These are phyloP conservation scores for Xerocomellus chrysenteron DNA, from an alignment of 768 basidiomycete species.

Conservation along the genomic window DNA sequence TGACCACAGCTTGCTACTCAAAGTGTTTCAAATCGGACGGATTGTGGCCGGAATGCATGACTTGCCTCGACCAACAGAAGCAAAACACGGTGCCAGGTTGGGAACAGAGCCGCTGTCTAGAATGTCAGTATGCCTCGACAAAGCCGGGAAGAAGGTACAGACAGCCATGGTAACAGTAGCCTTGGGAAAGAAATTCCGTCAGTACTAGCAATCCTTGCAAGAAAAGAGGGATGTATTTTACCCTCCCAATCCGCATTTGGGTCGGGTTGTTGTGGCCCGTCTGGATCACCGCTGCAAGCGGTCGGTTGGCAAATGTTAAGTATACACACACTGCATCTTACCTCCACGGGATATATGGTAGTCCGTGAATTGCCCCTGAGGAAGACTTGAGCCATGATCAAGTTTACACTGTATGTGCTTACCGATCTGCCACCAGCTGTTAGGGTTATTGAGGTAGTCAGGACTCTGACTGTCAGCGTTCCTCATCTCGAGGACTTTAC, in stretches of 20 bases:
- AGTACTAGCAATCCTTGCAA: neutral
- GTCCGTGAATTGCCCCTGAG: constrained; percentile 17
- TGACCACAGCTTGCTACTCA: constrained; percentile 18
- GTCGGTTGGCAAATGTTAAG: neutral
- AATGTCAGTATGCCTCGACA: neutral
- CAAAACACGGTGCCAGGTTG: constrained; percentile 21
- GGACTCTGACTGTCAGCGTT: neutral
- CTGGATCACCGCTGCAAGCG: constrained; percentile 17
- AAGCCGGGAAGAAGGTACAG: neutral
- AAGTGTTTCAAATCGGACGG: no score
- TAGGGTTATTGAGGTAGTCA: constrained; percentile 14
- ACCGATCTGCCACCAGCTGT: constrained; percentile 24
- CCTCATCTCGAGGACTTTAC: constrained; percentile 2
- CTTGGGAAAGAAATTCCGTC: constrained; percentile 4
- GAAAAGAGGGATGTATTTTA: neutral
- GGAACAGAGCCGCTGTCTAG: constrained; percentile 20
- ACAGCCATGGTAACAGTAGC: constrained; percentile 23
- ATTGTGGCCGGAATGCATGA: neutral
- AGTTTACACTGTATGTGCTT: neutral
- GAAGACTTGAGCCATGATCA: neutral
- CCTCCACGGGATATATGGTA: constrained; percentile 16
- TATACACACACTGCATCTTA: neutral
- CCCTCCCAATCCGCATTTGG: constrained; percentile 9
- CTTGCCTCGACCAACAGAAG: constrained; percentile 14
- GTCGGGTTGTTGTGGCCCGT: constrained; percentile 5